Evolutionary conservation across 2,329 filamentous ascomycete genomes (phyloP).

Genomic region (Pezicula neosporulosa): DNA sequence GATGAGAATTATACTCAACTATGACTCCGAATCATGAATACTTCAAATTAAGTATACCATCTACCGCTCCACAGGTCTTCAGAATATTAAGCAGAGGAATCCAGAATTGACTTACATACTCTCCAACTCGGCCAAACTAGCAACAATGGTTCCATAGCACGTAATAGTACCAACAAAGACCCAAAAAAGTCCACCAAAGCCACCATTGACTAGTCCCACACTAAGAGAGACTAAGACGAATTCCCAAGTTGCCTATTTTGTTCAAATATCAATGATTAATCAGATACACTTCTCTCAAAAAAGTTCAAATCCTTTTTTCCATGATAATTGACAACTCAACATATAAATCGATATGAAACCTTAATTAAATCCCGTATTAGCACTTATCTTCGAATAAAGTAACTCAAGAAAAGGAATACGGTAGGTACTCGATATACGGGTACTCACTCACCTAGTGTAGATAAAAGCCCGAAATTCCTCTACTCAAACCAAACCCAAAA

Average conservation of each 20-base stretch:
- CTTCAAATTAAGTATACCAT: no score
- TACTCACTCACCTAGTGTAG: constrained; percentile 33
- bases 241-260: constrained; percentile 35
- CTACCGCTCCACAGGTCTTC: neutral
- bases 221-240: constrained; percentile 33
- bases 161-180: constrained; percentile 31
- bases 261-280: no score
- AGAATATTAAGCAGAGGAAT: no score
- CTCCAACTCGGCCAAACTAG: constrained; percentile 23
- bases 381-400: neutral
- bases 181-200: constrained; percentile 35
- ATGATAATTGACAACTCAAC: neutral
- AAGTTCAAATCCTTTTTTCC: no score
- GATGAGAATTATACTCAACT: no score
- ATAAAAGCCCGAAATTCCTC: constrained; percentile 37
- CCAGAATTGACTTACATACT: constrained; percentile 16
- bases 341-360: constrained; percentile 39
- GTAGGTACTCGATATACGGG: no score
- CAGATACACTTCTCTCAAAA: no score
- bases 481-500: no score
- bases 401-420: no score
- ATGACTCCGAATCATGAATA: neutral
- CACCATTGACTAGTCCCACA: constrained; percentile 25
- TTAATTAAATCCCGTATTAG: neutral
- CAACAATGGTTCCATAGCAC: constrained; percentile 24